A percentile compares a stretch with the other conserved stretches of the same genome.
Evolutionary conservation across 2,329 filamentous ascomycete species (phyloP).

Genomic region (Nectriaceae sp.): DNA sequence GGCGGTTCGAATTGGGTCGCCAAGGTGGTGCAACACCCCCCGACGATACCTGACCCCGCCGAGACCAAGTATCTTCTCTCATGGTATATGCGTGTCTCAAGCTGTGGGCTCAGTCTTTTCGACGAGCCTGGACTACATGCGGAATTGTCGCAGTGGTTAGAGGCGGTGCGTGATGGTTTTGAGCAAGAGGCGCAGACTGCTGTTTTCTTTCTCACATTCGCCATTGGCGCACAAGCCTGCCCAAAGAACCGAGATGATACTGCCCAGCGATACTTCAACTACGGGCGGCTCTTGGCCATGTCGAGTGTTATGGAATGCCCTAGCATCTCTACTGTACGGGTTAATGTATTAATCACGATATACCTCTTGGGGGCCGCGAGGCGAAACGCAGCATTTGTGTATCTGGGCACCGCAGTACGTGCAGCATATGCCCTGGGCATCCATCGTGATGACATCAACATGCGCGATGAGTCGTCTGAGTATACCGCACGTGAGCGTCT

Average conservation of each 20-base stretch:
- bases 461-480: conserved; percentile 28
- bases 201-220: conserved; percentile 32
- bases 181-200: conserved; percentile 18
- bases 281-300: conserved; percentile 36
- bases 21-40: conserved; percentile 24
- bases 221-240: conserved; percentile 35
- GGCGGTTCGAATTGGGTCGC: conserved; percentile 29
- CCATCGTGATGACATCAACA: conserved; percentile 30
- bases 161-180: too few relatives aligned
- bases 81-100: conserved; percentile 34
- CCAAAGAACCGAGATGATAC: conserved; percentile 35
- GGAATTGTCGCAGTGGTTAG: conserved; percentile 31
- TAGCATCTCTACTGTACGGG: conserved; percentile 34
- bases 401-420: conserved; percentile 38
- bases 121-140: conserved; percentile 29
- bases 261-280: conserved; percentile 36
- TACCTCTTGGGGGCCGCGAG: conserved; percentile 38
- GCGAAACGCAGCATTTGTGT: conserved; percentile 40
- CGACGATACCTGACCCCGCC: conserved; percentile 20
- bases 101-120: conserved; percentile 33
- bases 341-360: conserved; percentile 37
- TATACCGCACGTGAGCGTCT: conserved; percentile 30
- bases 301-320: conserved; percentile 38
- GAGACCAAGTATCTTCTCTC: conserved; percentile 30
- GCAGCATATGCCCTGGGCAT: conserved; percentile 39